Conservation (phyloP, 2,329 filamentous ascomycete species). For the Uncinocarpus reesii region DNA sequence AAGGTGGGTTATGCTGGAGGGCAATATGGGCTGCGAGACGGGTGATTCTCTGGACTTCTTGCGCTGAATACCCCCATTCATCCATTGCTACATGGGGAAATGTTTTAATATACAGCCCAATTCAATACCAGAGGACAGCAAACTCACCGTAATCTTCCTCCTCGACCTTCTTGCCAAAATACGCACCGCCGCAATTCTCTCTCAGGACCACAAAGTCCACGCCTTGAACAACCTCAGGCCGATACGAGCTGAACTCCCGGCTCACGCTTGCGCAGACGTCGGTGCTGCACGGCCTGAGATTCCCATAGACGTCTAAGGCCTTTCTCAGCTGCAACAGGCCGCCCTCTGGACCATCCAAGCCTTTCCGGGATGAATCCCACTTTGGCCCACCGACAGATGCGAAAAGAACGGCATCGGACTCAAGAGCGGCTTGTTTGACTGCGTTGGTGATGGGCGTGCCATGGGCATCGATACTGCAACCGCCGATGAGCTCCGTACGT, state of each 20-base stretch:
- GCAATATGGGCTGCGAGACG: constrained; percentile 69
- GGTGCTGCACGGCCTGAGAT: constrained; percentile 60
- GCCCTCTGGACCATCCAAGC: constrained; percentile 73
- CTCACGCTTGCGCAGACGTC: constrained; percentile 51
- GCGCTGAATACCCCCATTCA: constrained; percentile 69
- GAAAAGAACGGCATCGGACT: constrained; percentile 74
- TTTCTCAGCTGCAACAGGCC: constrained; percentile 76
- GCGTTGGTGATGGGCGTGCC: constrained; percentile 66
- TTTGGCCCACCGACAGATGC: constrained; percentile 83
- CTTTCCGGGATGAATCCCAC: constrained; percentile 61
- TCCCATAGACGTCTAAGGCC: constrained; percentile 79
- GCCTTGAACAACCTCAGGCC: constrained; percentile 66
- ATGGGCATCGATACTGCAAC: constrained; percentile 71
- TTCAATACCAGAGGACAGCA: not conserved
- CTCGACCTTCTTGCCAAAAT: constrained; percentile 34
- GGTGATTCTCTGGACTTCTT: constrained; percentile 73
- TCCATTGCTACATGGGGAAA: constrained; percentile 44
- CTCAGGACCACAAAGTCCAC: constrained; percentile 62
- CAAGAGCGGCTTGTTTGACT: constrained; percentile 66
- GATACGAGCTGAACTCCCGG: constrained; percentile 70
- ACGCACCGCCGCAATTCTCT: constrained; percentile 37
- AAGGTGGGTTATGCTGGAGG: constrained; percentile 57
- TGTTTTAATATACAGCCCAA: constrained; percentile 36
- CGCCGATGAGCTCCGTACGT: constrained; percentile 72
- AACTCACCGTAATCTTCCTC: constrained; percentile 28